These are phyloP conservation scores for Sclerotinia glacialis DNA, from an alignment of 2,329 filamentous ascomycete genomes.

Conservation along the genomic window DNA sequence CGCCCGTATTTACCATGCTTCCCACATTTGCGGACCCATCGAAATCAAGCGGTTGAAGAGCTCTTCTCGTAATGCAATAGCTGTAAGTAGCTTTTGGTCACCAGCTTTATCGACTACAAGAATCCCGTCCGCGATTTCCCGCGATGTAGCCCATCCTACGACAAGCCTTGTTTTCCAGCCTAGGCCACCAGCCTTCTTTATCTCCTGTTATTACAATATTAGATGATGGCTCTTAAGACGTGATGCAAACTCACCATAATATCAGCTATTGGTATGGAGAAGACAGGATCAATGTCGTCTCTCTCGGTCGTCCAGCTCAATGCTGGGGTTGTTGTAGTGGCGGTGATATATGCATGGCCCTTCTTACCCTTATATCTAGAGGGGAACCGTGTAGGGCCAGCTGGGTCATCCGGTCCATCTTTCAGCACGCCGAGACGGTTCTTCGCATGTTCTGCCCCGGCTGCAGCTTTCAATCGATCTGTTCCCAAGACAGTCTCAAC, in stretches of 20 bases:
- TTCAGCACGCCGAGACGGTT: slow-evolving; percentile 69
- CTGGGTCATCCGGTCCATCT: slow-evolving; percentile 44
- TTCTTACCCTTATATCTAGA: slow-evolving; percentile 67
- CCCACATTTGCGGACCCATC: slow-evolving; percentile 81
- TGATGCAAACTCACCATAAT: slow-evolving; percentile 45
- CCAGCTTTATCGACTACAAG: slow-evolving; percentile 49
- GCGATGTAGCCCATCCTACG: slow-evolving; percentile 73
- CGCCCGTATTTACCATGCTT: slow-evolving; percentile 59
- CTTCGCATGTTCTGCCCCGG: slow-evolving; percentile 58
- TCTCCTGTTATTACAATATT: slow-evolving; percentile 44
- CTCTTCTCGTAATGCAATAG: slow-evolving; percentile 69
- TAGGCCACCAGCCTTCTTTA: slow-evolving; percentile 77
- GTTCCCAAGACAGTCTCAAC: slow-evolving; percentile 70
- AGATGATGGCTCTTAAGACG: neutral
- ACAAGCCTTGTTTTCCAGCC: slow-evolving; percentile 84
- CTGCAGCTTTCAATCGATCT: slow-evolving; percentile 64
- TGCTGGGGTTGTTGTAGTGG: slow-evolving; percentile 63
- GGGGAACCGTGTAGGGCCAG: slow-evolving; percentile 75
- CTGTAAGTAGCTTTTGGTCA: slow-evolving; percentile 61
- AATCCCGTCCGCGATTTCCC: slow-evolving; percentile 69
- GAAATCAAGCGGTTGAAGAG: slow-evolving; percentile 76
- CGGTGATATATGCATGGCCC: slow-evolving; percentile 69
- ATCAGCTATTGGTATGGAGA: slow-evolving; percentile 68
- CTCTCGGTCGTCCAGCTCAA: slow-evolving; percentile 49
- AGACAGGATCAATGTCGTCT: slow-evolving; percentile 58